A percentile compares a stretch with the other conserved stretches of the same genome.
Evolutionary conservation across 495 filamentous ascomycete species (phyloP).

Genomic region (Hyaloscypha bicolor): DNA sequence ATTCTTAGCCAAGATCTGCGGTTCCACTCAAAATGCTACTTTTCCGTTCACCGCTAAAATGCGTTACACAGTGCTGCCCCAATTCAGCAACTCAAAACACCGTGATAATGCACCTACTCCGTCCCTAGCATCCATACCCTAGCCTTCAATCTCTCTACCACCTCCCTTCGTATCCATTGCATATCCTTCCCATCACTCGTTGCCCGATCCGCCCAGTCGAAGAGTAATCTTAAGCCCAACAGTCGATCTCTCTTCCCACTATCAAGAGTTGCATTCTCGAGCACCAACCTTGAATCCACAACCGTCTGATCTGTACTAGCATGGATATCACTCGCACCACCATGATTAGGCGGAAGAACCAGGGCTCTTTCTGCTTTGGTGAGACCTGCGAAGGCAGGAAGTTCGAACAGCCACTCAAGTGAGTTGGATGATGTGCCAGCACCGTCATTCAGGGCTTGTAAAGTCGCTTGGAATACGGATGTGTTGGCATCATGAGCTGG

Average conservation of each 20-base stretch:
- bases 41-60: conserved; percentile 1
- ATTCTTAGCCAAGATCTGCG: too few relatives aligned
- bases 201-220: conserved; percentile 72
- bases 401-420: conserved; percentile 77
- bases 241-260: conserved; percentile 68
- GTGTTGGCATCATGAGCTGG: conserved; percentile 66
- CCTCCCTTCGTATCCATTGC: conserved; percentile 53
- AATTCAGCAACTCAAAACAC: not conserved
- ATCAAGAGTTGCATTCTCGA: conserved; percentile 62
- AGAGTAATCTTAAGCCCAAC: conserved; percentile 74
- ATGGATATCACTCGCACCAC: conserved; percentile 47
- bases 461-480: conserved; percentile 74
- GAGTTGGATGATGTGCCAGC: conserved; percentile 45
- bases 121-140: conserved; percentile 54
- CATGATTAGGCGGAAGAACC: conserved; percentile 64
- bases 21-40: not conserved
- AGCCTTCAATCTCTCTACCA: conserved; percentile 58
- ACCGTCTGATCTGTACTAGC: conserved; percentile 60
- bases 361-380: conserved; percentile 77
- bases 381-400: conserved; percentile 62
- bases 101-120: conserved; percentile 3
- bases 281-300: conserved; percentile 75
- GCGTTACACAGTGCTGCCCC: not conserved
- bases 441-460: conserved; percentile 62
- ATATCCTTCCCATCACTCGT: conserved; percentile 33